A percentile compares a stretch with the other conserved stretches of the same genome.
Conservation (phyloP, 1,284 basidiomycete genomes). For the Exobasidium rhododendri region DNA sequence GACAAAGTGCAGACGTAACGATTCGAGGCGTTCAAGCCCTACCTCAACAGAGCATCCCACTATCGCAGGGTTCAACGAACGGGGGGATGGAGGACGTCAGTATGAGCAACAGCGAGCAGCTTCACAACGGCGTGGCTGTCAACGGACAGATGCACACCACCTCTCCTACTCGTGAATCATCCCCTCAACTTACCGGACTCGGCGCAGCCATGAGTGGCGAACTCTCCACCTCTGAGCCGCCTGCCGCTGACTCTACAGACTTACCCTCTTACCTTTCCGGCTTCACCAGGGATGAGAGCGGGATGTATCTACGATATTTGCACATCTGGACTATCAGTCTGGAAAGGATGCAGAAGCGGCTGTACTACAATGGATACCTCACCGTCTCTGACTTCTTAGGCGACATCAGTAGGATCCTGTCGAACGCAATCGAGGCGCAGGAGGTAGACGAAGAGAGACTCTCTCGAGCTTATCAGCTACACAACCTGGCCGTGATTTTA, state of each 20-base stretch:
- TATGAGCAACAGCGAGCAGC: background rate
- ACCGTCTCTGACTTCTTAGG: constrained; percentile 82
- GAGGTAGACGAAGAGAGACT: constrained; percentile 70
- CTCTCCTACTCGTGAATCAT: background rate
- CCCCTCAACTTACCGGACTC: background rate
- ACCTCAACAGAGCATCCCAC: background rate
- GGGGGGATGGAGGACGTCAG: background rate
- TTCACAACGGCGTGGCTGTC: background rate
- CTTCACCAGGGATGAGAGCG: background rate
- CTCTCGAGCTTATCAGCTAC: constrained; percentile 83
- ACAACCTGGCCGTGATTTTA: constrained; percentile 78
- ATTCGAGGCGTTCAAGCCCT: background rate
- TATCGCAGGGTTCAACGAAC: background rate
- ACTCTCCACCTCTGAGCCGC: constrained; percentile 3
- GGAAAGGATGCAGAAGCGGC: constrained; percentile 80
- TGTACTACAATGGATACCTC: constrained; percentile 82
- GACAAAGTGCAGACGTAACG: background rate
- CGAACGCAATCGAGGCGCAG: constrained; percentile 67
- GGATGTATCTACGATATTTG: constrained; percentile 35
- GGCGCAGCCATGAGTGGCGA: background rate
- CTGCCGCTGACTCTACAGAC: background rate
- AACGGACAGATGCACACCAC: background rate
- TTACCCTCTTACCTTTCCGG: background rate
- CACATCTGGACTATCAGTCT: constrained; percentile 58
- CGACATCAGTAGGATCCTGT: constrained; percentile 82